phyloP scores from a whole-genome alignment of 108 stramenopile species.

The Asterionellopsis glacialis region DNA sequence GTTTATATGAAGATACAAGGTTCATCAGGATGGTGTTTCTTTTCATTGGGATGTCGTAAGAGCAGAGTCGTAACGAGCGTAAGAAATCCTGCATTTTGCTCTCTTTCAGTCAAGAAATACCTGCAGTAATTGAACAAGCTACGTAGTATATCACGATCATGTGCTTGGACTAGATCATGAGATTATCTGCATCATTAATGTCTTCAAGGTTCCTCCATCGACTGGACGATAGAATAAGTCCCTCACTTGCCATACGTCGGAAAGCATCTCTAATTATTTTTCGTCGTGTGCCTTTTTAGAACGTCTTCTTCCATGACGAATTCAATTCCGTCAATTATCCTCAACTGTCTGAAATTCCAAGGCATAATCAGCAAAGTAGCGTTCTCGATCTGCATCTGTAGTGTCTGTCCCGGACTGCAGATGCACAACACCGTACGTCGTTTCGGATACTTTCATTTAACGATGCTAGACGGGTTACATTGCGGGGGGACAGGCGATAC shows the following conservation, averaged over 20 bases:
- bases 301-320: constrained; percentile 63
- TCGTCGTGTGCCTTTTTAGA: constrained; percentile 77
- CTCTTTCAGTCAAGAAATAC: too few relatives aligned
- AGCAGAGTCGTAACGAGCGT: too few relatives aligned
- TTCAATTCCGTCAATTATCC: constrained; percentile 73
- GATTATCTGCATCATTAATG: constrained; percentile 30
- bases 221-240: constrained; percentile 47
- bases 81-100: too few relatives aligned
- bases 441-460: constrained; percentile 34
- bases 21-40: too few relatives aligned
- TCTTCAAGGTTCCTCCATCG: constrained; percentile 58
- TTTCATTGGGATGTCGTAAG: too few relatives aligned
- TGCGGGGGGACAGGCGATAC: too few relatives aligned
- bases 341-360: constrained; percentile 65
- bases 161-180: constrained; percentile 46
- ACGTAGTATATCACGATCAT: constrained; percentile 60
- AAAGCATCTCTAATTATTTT: constrained; percentile 50
- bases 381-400: constrained; percentile 61
- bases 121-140: too few relatives aligned
- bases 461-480: constrained; percentile 31
- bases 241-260: constrained; percentile 38
- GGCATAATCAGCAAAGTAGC: constrained; percentile 76
- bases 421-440: constrained; percentile 52
- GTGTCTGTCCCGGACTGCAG: constrained; percentile 32
- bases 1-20: too few relatives aligned